phyloP scores from a whole-genome alignment of 805 yeast genomes.

The Cyberlindnera xylosilytica region DNA sequence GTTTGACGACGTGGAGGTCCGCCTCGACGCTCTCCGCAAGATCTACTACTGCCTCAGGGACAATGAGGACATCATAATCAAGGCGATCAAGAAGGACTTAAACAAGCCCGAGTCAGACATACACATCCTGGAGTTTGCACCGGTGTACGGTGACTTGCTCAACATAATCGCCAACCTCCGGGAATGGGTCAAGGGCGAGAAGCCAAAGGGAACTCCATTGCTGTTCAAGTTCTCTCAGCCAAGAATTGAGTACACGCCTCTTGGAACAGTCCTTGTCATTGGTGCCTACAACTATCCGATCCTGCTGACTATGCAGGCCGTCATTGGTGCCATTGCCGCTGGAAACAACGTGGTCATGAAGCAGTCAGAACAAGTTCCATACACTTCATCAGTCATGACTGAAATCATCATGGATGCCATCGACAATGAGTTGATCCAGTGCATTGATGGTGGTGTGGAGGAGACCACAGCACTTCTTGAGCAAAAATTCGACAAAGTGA shows the following conservation, averaged over 20 bases:
- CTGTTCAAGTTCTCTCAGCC: slow-evolving; percentile 20
- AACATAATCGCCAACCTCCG: slow-evolving; percentile 57
- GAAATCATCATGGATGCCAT: slow-evolving; percentile 49
- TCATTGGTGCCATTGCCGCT: slow-evolving; percentile 78
- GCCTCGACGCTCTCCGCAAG: slow-evolving; percentile 63
- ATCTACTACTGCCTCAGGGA: slow-evolving; percentile 63
- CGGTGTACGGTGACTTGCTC: slow-evolving; percentile 51
- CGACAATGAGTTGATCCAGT: slow-evolving; percentile 53
- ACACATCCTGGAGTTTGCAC: slow-evolving; percentile 51
- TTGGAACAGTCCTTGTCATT: slow-evolving; percentile 71
- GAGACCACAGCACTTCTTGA: slow-evolving; percentile 58
- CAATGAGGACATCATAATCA: slow-evolving; percentile 48
- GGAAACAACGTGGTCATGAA: slow-evolving; percentile 68
- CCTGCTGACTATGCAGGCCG: slow-evolving; percentile 56
- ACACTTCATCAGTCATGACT: slow-evolving; percentile 55
- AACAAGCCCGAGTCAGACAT: slow-evolving; percentile 65
- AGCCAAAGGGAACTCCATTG: slow-evolving; percentile 17
- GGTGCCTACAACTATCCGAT: slow-evolving; percentile 84
- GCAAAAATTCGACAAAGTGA: slow-evolving; percentile 70
- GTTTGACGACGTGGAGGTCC: slow-evolving; percentile 39
- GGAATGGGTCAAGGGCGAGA: slow-evolving; percentile 56
- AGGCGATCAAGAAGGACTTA: slow-evolving; percentile 65
- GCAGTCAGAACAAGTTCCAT: slow-evolving; percentile 62
- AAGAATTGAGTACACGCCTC: slow-evolving; percentile 32
- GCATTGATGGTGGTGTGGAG: slow-evolving; percentile 70